These are phyloP conservation scores for Penicillium canescens DNA, from an alignment of 495 filamentous ascomycete genomes.

Conservation along the genomic window DNA sequence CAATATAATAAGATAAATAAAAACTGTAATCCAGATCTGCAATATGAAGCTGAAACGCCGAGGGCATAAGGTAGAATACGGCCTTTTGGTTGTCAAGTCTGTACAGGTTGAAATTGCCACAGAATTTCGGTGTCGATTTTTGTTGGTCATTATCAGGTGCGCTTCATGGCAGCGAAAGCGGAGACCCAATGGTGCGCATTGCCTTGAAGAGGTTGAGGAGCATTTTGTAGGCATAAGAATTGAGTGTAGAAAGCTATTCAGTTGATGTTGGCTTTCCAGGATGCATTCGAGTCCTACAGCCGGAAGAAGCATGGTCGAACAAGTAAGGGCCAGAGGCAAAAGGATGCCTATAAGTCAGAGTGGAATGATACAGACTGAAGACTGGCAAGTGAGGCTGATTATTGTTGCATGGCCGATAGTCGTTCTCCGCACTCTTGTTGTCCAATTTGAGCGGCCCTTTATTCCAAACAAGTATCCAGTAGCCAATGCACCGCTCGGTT, in stretches of 20 bases:
- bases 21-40: slow-evolving; percentile 2
- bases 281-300: not conserved
- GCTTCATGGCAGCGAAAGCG: no score
- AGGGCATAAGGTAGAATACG: not conserved
- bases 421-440: not conserved
- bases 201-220: not conserved
- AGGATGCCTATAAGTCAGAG: slow-evolving; percentile 2
- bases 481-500: no score
- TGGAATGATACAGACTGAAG: slow-evolving; percentile 3
- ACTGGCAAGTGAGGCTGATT: no score
- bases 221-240: no score
- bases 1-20: slow-evolving; percentile 4
- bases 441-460: no score
- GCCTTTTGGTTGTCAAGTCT: slow-evolving; percentile 5
- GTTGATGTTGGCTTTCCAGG: no score
- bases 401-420: no score
- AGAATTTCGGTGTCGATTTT: no score
- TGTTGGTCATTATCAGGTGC: no score
- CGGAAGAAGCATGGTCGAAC: slow-evolving; percentile 2
- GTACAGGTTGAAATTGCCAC: not conserved
- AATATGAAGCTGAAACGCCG: not conserved
- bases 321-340: slow-evolving; percentile 1
- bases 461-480: no score
- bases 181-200: no score
- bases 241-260: no score